Base-by-base conservation (phyloP, 1,284 basidiomycete genomes). In the Heimioporus retisporus region DNA sequence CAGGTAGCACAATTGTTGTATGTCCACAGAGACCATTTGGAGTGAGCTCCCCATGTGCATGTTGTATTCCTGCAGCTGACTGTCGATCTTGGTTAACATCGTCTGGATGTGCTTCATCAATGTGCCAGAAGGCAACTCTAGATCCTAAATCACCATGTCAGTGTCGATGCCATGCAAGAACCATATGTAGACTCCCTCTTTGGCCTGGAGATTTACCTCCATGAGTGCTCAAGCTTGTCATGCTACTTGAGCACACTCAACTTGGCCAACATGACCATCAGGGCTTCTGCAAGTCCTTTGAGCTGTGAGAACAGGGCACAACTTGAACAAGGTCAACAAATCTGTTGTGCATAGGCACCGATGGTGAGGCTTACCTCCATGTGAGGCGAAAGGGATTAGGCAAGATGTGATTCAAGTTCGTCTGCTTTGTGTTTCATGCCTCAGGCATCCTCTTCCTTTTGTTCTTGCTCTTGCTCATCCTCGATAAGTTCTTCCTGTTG, bases 401-500 rank as follows among this genome's bases (percentile, higher is more conserved):
- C 93, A 69, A 91, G 86, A 60, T 86, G 90, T 46, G 92, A 87
- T 79, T 96, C 95, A 73, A 84, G 75, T 72, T 93, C 90, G 70
- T 90, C 91, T 59, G 91, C 88, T 80, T 95, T 94, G 76, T 91
- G 91, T 79, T 93, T 92, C 55, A 92, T 92, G 72, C 95, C 91
- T 69, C 96, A 90, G 50, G 96, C 94, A 74, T 94, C 94, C 76
- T 96, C 93, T 79, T 98, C 97, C 80, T 98, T 97, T 80, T 95
- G 90, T 74, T 99, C 98, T 81, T 99, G 97, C 79, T 98, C 97
- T 70, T 97, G 92, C 82, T 99, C 97, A 79, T 99, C 97, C 80
- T 99, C 97, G 78, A 99, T 99, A 68, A 99, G 93, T 81, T 99
- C 97, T 79, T 99, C 96, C 81, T 99, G 97, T 79, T 99, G 95